Base-by-base conservation (phyloP, 2,329 filamentous ascomycete species). In the Pestalotiopsis sp. region DNA sequence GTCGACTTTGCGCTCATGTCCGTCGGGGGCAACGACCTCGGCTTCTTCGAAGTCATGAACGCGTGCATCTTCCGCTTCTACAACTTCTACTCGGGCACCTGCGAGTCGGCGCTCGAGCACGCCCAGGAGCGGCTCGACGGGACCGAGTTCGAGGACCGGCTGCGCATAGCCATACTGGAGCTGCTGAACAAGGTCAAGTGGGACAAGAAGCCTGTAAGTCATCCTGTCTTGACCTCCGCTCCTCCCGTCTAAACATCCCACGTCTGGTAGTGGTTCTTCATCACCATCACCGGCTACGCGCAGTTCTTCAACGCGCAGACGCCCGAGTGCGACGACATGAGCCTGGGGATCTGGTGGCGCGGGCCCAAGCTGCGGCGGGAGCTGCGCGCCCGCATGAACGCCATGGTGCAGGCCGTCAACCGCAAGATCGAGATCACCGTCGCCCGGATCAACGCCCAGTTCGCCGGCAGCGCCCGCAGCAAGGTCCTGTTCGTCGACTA, bases 11-110 rank as follows among this genome's bases (percentile, higher is more conserved):
- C 82, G 3, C 79, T 84, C 0, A 76, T 85, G 5, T 84, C 83
- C n/a, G 78, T 85, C 39, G 83, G 83, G 61, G 83, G 83, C 17
- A 85, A 85, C 73, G 84, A 85, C 71, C 78, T 85, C 9, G 83
- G 83, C 70, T 85, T 85, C 77, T 85, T 84, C 70, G 80, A 82
- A 49, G 81, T 85, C 23, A 83, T 85, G 74, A 85, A 85, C 72
- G 83, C 83, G 27, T 85, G 84, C 72, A 81, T 86, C 17, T 85
- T 85, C 70, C 80, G 83, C 39, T 85, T 85, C 73, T 85, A 85
- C 73, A 81, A 81, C 72, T 82, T 83, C 74, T 84, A 83, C 75
- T 83, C 81, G 17, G 83, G 82, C 4, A 83, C 83, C 1, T 86
- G 83, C 73, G 79, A 81, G 65, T 69, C 78, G 3, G 82, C 83